Evolutionary conservation across 768 basidiomycete species (phyloP).

Genomic region (Naganishia randhawae): DNA sequence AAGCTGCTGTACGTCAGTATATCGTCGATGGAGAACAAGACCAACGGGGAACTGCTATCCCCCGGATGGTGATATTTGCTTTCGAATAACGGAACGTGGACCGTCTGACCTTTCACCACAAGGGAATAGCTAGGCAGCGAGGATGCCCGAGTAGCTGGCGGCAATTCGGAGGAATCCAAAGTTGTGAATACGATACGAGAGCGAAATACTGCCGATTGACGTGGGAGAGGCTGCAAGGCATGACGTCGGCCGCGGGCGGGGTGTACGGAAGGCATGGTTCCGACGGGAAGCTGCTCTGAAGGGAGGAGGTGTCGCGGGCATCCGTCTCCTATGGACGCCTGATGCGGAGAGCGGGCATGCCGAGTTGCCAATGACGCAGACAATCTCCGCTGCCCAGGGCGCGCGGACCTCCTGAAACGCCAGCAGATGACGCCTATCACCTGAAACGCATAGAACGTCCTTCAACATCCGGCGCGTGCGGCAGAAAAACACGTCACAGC

Average conservation of each 20-base stretch:
- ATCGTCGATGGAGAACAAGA: conserved; percentile 36
- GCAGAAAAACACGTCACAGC: too few species aligned
- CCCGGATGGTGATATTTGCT: conserved; percentile 15
- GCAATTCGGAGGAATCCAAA: not conserved
- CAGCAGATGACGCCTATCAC: not conserved
- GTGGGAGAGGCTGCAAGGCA: not conserved
- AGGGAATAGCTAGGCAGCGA: not conserved
- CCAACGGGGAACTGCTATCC: not conserved
- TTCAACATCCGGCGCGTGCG: not conserved
- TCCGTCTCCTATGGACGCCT: too few species aligned
- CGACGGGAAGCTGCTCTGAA: too few species aligned
- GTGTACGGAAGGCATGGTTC: conserved; percentile 1
- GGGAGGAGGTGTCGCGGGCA: too few species aligned
- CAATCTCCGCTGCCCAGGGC: not conserved
- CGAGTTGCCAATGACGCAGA: not conserved
- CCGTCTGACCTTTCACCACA: not conserved
- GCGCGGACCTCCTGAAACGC: not conserved
- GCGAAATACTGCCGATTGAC: not conserved
- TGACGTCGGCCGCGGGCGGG: not conserved
- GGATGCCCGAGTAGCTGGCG: not conserved
- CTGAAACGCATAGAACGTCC: conserved; percentile 21
- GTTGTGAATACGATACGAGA: conserved; percentile 22
- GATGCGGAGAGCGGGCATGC: not conserved
- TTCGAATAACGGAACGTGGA: not conserved
- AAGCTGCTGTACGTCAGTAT: conserved; percentile 42